A percentile compares a stretch with the other conserved stretches of the same genome.
Conservation (phyloP, 78 protist genomes). For the Dictyostelium citrinum region DNA sequence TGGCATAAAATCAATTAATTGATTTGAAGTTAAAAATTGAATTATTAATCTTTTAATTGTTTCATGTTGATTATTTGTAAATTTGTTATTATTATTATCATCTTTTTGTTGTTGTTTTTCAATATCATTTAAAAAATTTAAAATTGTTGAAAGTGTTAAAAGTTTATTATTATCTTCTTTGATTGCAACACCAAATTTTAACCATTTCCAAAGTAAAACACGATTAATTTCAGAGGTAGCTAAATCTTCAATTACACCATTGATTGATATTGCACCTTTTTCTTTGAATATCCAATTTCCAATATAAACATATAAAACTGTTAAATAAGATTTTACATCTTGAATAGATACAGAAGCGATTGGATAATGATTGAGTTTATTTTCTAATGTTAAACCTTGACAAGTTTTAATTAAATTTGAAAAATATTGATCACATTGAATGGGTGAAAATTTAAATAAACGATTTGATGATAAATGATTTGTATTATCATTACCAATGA, state of each 20-base stretch:
- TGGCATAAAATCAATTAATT: slow-evolving; percentile 66
- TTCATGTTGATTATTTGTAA: not conserved
- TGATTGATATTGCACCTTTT: slow-evolving; percentile 70
- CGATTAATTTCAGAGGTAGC: slow-evolving; percentile 88
- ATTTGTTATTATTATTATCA: not conserved
- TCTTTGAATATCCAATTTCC: slow-evolving; percentile 73
- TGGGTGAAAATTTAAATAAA: not conserved
- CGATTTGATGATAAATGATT: slow-evolving; percentile 24
- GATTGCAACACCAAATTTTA: not conserved
- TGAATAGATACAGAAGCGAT: not conserved
- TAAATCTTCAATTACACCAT: slow-evolving; percentile 83
- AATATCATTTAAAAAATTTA: not conserved
- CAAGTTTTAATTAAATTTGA: slow-evolving; percentile 6
- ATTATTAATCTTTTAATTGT: not conserved
- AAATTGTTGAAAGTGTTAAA: not conserved
- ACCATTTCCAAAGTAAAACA: slow-evolving; percentile 66
- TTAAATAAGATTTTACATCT: slow-evolving; percentile 49
- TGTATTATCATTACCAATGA: slow-evolving; percentile 49
- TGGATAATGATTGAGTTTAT: not conserved
- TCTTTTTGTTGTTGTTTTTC: not conserved
- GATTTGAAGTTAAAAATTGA: not conserved
- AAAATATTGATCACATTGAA: not conserved
- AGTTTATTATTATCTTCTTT: slow-evolving; percentile 2
- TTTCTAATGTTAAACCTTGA: not conserved
- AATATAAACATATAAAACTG: slow-evolving; percentile 27